Evolutionary conservation across 768 basidiomycete species (phyloP).

Genomic region (Tricholomella constricta): DNA sequence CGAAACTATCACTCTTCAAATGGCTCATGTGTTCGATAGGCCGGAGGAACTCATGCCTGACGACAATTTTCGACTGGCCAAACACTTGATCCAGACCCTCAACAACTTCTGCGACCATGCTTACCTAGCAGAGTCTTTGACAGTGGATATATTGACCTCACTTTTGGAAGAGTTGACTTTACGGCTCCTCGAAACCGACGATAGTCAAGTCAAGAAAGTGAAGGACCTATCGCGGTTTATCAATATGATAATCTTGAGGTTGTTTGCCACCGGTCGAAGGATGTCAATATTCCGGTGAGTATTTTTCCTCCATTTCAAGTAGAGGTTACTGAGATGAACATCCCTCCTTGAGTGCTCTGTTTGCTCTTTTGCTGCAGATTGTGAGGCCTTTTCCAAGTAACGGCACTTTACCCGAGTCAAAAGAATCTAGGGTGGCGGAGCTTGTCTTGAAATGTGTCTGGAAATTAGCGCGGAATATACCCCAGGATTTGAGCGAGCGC

Average conservation of each 20-base stretch:
- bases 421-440: constrained; percentile 88
- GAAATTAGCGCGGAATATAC: constrained; percentile 95
- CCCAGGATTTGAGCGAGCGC: constrained; percentile 82
- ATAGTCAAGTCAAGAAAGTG: constrained; percentile 77
- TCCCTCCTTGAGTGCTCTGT: constrained; percentile 58
- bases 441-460: constrained; percentile 95
- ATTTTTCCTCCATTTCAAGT: neutral
- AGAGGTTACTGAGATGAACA: constrained; percentile 11
- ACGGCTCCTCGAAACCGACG: constrained; percentile 92
- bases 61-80: constrained; percentile 90
- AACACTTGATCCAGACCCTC: constrained; percentile 95
- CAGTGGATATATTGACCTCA: constrained; percentile 80
- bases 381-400: constrained; percentile 81
- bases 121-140: constrained; percentile 83
- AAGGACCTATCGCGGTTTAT: constrained; percentile 96
- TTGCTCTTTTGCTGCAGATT: constrained; percentile 79
- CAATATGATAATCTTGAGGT: constrained; percentile 95
- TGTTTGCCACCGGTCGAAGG: constrained; percentile 88
- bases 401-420: constrained; percentile 71
- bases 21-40: constrained; percentile 89
- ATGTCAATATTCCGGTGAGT: constrained; percentile 90
- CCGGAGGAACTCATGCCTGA: constrained; percentile 71
- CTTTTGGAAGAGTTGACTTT: constrained; percentile 91
- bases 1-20: constrained; percentile 87
- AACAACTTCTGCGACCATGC: constrained; percentile 93